Conservation (phyloP, 2,329 filamentous ascomycete genomes). For the Ceratocystiopsis brevicomis region DNA sequence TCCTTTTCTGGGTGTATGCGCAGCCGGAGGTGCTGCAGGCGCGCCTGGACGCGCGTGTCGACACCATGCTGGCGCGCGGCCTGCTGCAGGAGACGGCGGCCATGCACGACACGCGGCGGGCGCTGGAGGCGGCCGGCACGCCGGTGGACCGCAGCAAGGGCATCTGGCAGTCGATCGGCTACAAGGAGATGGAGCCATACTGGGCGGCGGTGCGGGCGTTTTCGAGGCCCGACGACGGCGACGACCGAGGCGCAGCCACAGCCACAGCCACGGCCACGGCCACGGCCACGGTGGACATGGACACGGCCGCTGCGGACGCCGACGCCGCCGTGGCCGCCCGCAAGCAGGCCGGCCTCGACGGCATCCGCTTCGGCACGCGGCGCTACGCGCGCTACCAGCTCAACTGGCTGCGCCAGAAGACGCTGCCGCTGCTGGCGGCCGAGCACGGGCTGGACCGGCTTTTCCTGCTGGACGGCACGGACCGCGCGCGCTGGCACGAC, state of each 20-base stretch:
- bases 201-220: conserved; percentile 17
- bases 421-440: conserved; percentile 48
- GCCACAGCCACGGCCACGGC: background rate
- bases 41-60: conserved; percentile 59
- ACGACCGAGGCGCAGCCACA: no score
- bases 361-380: conserved; percentile 64
- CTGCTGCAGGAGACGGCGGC: conserved; percentile 30
- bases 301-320: background rate
- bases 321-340: conserved; percentile 15
- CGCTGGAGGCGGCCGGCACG: conserved; percentile 23
- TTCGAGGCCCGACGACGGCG: no score
- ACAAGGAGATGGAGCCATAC: conserved; percentile 73
- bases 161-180: conserved; percentile 94
- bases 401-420: conserved; percentile 71
- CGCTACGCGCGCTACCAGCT: conserved; percentile 76
- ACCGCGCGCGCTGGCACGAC: conserved; percentile 40
- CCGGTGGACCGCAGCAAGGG: conserved; percentile 56
- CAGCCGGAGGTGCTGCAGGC: conserved; percentile 46
- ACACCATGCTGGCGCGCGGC: conserved; percentile 54
- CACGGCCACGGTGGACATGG: background rate
- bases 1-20: conserved; percentile 79
- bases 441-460: conserved; percentile 36
- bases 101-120: conserved; percentile 23
- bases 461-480: conserved; percentile 66
- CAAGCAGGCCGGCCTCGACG: conserved; percentile 43